phyloP scores from a whole-genome alignment of 148 eudicot genomes.

The Dysphania ambrosioides region DNA sequence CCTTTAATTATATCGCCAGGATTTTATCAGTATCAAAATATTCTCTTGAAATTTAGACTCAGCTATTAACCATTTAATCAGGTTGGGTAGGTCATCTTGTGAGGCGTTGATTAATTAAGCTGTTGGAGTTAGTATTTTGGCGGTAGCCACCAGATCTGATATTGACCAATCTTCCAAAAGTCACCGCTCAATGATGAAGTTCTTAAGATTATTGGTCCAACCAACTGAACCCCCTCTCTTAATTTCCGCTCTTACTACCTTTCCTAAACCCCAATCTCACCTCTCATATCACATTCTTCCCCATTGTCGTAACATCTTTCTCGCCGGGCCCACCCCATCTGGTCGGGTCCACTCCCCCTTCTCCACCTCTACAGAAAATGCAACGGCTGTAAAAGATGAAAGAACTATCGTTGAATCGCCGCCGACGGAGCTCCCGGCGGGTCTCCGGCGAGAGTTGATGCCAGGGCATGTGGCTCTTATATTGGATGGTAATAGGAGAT shows the following conservation, averaged over 20 bases:
- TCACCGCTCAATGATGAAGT: neutral
- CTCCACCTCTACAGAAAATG: neutral
- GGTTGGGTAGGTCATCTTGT: too few relatives aligned
- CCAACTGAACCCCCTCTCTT: neutral
- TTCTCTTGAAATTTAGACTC: too few relatives aligned
- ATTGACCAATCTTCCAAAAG: neutral
- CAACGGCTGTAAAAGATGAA: neutral
- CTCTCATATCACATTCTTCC: neutral
- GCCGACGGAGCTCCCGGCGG: constrained; percentile 13
- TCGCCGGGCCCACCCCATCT: neutral
- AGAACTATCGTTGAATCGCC: neutral
- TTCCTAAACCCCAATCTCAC: neutral
- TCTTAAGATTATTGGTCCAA: neutral
- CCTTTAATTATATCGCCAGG: too few relatives aligned
- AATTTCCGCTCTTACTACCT: neutral
- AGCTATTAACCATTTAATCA: too few relatives aligned
- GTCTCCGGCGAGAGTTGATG: constrained; percentile 28
- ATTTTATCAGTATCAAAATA: too few relatives aligned
- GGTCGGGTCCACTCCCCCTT: neutral
- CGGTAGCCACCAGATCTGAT: neutral
- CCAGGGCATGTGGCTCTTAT: constrained; percentile 42
- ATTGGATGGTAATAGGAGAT: constrained; percentile 43
- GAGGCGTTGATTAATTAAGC: too few relatives aligned
- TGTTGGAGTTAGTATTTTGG: too few relatives aligned
- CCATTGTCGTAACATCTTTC: too few relatives aligned